Base-by-base conservation (phyloP, 2,329 filamentous ascomycete genomes). In the Akanthomyces uredinophilus region DNA sequence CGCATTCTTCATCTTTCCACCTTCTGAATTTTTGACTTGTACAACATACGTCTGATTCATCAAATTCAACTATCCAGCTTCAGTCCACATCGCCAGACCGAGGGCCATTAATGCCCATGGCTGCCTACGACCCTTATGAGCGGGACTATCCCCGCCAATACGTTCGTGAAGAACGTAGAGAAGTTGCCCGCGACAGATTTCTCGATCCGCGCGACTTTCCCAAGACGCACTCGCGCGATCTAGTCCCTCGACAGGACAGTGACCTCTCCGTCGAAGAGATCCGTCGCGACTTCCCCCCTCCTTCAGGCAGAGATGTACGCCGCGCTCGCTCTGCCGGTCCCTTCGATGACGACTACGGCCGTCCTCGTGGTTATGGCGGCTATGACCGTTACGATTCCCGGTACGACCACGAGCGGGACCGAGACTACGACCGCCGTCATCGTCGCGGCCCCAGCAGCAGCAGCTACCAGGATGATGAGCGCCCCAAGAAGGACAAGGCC, bases 241-340 rank as follows among this genome's bases (percentile, higher is more conserved):
- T 88, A 8, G 75, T 87, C 14, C 83, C 83, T 41, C 79, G 83
- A 29, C 88, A 93, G 72, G 88, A 92, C 70, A 92, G 88, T 73
- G 87, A 88, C 51, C 78, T 88, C 29, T 87, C 87, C 2, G 76
- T 96, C 71, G 93, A 96, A 76, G 91, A 96, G 76, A 86, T 96
- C 64, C 86, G 86, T 66, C 87, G 92, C 67, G 90, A 96, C 68
- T 96, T 96, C 70, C 91, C 91, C 37, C 90, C 91, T 7, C 88
- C 87, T n/a, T 66, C 67, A 11, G 71, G 80, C 64, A 73, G 74
- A 61, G 83, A 84, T 64, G 70, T 82, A 43, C 83, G 85, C 67
- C 84, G 88, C 63, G 80, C 87, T 67, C 83, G 87, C 68, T 90
- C 88, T 7, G 83, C 83, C 61, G 87, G 87, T 61, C 80, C 82